phyloP scores from a whole-genome alignment of 1,139 yeast species.

The Protomyces inouyei region DNA sequence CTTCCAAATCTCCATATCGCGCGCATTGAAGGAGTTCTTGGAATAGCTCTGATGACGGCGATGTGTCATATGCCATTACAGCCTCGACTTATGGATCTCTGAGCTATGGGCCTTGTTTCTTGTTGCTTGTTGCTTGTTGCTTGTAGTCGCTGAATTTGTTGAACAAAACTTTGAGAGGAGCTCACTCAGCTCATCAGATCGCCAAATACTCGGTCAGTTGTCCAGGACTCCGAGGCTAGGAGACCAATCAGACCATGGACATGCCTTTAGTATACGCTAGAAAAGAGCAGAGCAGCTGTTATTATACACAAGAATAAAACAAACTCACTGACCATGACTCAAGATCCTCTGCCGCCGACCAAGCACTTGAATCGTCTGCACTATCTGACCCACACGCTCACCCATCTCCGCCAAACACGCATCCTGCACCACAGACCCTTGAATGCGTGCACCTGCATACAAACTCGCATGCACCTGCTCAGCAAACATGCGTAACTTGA shows the following conservation, averaged over 20 bases:
- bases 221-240: too few relatives aligned
- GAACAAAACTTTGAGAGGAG: neutral
- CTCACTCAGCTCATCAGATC: neutral
- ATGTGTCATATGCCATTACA: neutral
- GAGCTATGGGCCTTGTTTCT: neutral
- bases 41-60: constrained; percentile 35
- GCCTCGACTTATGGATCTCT: neutral
- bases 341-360: too few relatives aligned
- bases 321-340: too few relatives aligned
- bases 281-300: too few relatives aligned
- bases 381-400: constrained; percentile 22
- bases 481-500: constrained; percentile 25
- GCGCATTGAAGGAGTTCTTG: constrained; percentile 78
- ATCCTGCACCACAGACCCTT: constrained; percentile 16
- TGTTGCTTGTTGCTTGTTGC: neutral
- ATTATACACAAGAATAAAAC: too few relatives aligned
- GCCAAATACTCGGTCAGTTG: neutral
- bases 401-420: constrained; percentile 24
- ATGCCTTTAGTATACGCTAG: neutral
- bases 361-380: neutral
- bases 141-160: neutral
- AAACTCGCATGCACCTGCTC: constrained; percentile 26
- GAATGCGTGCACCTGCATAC: constrained; percentile 27
- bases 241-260: neutral
- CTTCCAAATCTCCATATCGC: constrained; percentile 77